Evolutionary conservation across 2,329 filamentous ascomycete genomes (phyloP), one percentile per base, ranked within the genome.

Genomic region (Cryoendolithus antarcticus): DNA sequence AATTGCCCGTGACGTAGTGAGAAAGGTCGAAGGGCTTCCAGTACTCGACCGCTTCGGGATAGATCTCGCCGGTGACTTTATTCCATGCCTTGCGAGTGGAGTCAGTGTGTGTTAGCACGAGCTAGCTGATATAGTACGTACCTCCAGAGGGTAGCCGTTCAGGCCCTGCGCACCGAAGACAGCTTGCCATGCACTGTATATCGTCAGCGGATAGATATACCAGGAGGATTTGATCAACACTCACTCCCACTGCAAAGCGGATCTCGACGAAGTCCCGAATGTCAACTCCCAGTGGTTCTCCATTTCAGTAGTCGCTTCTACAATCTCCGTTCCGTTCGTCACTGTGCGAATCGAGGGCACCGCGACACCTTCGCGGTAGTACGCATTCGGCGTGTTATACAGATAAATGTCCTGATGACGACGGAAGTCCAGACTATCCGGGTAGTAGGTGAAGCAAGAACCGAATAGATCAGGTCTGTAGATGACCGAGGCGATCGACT

Each of bases 211-310:
- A 9, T 24, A 7, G 11, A 5, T 21, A 11, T 7, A 10, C 4
- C 10, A 5, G 2, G n/a, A 31, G 10, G 2, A 3, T 5, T 11
- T 2, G n/a, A 32, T 31, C 4, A 4, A 4, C 9, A 39, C 37
- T 24, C 21, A 39, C 37, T 62, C 60, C 59, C 58, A 61, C 36
- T 62, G 60, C n/a, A 51, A 46, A 10, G 42, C 42, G 2, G 57
- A 60, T 24, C 59, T 57, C 1, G 56, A 53, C 0, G 51, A 48
- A 1, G 59, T 61, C 24, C 59, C 60, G 11, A 55, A 59, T 0
- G 57, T 55, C 1, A 62, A 45, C 34, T 62, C 59, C 59, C 59
- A 62, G 41, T 61, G 58, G 34, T 60, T 61, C 38, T 61, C 58
- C 21, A 55, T 52, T 9, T 46, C 50, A 6, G 51, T 48, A 0